phyloP scores from a whole-genome alignment of 1,284 basidiomycete species.

The Erythrobasidium hasegawianum region DNA sequence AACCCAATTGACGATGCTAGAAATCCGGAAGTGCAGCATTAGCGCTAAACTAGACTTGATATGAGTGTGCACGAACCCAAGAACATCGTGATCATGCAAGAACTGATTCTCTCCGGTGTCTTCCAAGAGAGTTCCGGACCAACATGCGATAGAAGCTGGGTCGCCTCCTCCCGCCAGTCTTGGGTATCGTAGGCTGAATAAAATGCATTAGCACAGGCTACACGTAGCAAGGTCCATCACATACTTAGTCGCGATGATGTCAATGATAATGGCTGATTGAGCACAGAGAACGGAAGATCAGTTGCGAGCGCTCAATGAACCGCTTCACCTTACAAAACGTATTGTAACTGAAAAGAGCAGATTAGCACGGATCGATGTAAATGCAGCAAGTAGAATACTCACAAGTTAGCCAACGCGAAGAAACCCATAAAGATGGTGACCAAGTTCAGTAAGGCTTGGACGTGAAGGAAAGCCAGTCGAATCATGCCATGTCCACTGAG shows the following conservation, averaged over 20 bases:
- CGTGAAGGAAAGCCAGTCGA: conserved; percentile 66
- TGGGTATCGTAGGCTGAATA: conserved; percentile 14
- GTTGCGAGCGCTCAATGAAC: background rate
- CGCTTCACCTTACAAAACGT: conserved; percentile 22
- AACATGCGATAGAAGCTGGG: conserved; percentile 22
- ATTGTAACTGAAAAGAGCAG: conserved; percentile 16
- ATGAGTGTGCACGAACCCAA: conserved; percentile 4
- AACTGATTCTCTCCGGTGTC: conserved; percentile 10
- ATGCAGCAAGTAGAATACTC: background rate
- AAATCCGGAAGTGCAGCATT: background rate
- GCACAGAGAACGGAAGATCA: background rate
- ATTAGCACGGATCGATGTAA: background rate
- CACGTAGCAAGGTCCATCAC: too few relatives aligned
- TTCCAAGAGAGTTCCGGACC: conserved; percentile 26
- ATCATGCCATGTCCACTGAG: conserved; percentile 63
- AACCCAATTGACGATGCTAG: conserved; percentile 15
- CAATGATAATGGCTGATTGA: conserved; percentile 32
- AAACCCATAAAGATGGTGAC: conserved; percentile 46
- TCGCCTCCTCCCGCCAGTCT: conserved; percentile 19
- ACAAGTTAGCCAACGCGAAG: conserved; percentile 45
- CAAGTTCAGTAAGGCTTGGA: conserved; percentile 68
- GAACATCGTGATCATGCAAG: conserved; percentile 30
- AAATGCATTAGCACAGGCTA: too few relatives aligned
- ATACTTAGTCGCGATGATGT: conserved; percentile 29
- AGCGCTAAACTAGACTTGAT: background rate